Evolutionary conservation across 2,329 filamentous ascomycete genomes (phyloP), one percentile per base, ranked within the genome.

Genomic region (Beauveria sp.): DNA sequence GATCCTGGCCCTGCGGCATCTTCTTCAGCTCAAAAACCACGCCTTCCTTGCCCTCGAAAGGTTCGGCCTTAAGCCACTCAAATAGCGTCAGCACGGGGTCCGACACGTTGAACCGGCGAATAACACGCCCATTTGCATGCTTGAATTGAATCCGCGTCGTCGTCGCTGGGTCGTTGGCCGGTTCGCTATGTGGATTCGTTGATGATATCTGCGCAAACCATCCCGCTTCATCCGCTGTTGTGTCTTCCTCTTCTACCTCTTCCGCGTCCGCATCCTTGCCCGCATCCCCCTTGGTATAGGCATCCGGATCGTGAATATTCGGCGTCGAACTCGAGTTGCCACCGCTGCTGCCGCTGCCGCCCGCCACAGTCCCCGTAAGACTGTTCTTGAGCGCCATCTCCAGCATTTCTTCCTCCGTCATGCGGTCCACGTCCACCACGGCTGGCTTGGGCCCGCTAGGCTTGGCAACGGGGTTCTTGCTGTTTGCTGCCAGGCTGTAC

Each of bases 401-500:
- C 67, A 99, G 78, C 92, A 96, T 96, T 76, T 99, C 93, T 55
- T 98, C 93, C 71, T 99, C 95, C 0, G 91, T 96, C 88, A 99
- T 93, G 45, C 89, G 86, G 62, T 89, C 89, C 2, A 97, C 84
- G 66, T 93, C 90, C 60, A 90, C 81, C 57, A 84, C 80, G 70
- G 88, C 87, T 51, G 84, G 79, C 61, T 82, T 81, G 70, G 91
- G 89, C 3, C 86, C 81, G 34, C 70, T 68, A 18, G 73, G 60
- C 71, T 86, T 89, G 26, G 91, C 88, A 5, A 99, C 91, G 0
- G 95, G 95, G 70, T 99, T 99, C 77, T 96, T 96, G 71, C 89
- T 93, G 69, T 91, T 88, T 50, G 86, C 85, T 34, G 89, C 91
- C 56, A 99, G 79, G 71, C 93, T 97, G 77, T 98, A 99, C 26